These are phyloP conservation scores for Boeremia exigua DNA, from an alignment of 2,329 filamentous ascomycete species.

Conservation along the genomic window DNA sequence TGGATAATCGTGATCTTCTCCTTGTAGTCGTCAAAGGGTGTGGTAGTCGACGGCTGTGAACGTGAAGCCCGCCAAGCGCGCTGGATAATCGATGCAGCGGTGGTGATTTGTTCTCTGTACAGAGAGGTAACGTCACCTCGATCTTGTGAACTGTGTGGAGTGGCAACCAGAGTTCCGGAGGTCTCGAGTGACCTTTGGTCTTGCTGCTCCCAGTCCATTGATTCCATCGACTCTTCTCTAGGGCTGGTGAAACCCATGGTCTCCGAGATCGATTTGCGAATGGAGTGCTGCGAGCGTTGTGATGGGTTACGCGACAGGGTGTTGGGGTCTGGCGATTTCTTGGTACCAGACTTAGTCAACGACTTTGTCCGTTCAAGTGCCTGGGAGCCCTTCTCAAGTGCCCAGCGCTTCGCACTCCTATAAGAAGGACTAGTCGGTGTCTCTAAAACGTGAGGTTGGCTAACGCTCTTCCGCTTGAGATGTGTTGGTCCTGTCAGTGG, in stretches of 20 bases:
- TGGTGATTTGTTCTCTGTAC: constrained; percentile 32
- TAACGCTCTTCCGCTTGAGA: constrained; percentile 43
- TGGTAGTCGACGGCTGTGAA: constrained; percentile 25
- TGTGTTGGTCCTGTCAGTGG: constrained; percentile 30
- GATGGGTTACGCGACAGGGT: constrained; percentile 39
- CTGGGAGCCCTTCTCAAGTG: constrained; percentile 43
- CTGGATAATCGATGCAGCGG: constrained; percentile 45
- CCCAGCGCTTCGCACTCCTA: constrained; percentile 45
- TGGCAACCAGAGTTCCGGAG: constrained; percentile 31
- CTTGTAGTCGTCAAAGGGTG: constrained; percentile 46
- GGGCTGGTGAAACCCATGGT: constrained; percentile 37
- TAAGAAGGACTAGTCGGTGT: constrained; percentile 41
- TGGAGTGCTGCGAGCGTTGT: constrained; percentile 40
- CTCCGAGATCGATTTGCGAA: constrained; percentile 45
- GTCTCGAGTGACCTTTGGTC: constrained; percentile 37
- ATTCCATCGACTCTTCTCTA: constrained; percentile 32
- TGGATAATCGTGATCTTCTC: constrained; percentile 48
- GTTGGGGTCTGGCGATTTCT: constrained; percentile 35
- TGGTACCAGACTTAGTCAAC: constrained; percentile 35
- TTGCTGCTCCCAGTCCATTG: constrained; percentile 37
- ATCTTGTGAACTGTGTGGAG: constrained; percentile 39
- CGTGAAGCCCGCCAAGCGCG: constrained; percentile 44
- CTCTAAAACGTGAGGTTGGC: constrained; percentile 34
- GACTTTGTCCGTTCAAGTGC: constrained; percentile 44
- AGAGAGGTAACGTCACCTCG: constrained; percentile 31